Percentiles rank a stretch among this genome's conserved stretches.
Evolutionary conservation across 2,329 filamentous ascomycete genomes (phyloP).

Genomic region (Nigrospora osmanthi): DNA sequence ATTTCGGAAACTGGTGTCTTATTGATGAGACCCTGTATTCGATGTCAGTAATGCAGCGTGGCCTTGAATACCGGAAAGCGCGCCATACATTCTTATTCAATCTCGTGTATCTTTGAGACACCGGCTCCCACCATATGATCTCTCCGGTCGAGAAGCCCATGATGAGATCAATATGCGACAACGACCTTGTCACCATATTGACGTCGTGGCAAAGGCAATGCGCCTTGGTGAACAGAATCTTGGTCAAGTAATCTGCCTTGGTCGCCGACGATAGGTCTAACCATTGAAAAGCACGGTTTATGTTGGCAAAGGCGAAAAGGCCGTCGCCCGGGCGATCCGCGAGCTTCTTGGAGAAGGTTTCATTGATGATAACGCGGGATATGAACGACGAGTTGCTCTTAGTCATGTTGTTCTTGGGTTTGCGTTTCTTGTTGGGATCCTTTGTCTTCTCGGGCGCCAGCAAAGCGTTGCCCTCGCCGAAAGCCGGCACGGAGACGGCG

Average conservation of each 20-base stretch:
- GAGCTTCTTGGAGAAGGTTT: constrained; percentile 69
- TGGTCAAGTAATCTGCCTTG: constrained; percentile 86
- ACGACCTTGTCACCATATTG: constrained; percentile 72
- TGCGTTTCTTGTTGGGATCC: constrained; percentile 73
- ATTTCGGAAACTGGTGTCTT: constrained; percentile 79
- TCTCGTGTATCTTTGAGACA: constrained; percentile 89
- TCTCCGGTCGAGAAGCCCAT: constrained; percentile 96
- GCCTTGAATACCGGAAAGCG: no score
- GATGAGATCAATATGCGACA: constrained; percentile 78
- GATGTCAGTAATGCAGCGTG: no score
- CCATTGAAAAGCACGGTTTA: constrained; percentile 95
- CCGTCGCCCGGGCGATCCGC: constrained; percentile 72
- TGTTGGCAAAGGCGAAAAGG: constrained; percentile 86
- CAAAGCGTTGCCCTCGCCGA: constrained; percentile 79
- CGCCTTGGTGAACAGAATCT: constrained; percentile 94
- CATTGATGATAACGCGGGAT: constrained; percentile 89
- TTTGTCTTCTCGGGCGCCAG: constrained; percentile 57
- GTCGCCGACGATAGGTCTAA: constrained; percentile 72
- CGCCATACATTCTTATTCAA: constrained; percentile 85
- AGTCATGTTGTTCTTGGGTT: constrained; percentile 96
- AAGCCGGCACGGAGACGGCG: constrained; percentile 52
- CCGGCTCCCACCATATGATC: constrained; percentile 97
- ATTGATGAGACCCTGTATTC: constrained; percentile 72
- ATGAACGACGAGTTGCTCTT: constrained; percentile 99
- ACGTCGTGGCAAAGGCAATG: constrained; percentile 93